Conservation (phyloP, 2,329 filamentous ascomycete genomes). For the Orbilia brochopaga region DNA sequence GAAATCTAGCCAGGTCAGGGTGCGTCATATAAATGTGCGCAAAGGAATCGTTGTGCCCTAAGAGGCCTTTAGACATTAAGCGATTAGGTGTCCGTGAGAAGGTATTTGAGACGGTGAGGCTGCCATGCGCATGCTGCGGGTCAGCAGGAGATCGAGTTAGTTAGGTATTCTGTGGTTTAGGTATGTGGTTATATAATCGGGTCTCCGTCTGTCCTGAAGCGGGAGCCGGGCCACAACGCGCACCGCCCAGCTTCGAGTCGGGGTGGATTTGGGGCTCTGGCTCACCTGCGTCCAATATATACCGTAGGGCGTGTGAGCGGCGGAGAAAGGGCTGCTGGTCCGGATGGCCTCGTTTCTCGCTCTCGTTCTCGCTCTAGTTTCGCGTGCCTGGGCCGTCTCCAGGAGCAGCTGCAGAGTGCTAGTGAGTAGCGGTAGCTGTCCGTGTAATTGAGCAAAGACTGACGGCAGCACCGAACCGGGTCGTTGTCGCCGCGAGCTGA, state of each 20-base stretch:
- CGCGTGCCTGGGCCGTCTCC: conserved; percentile 12
- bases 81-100: conserved; percentile 36
- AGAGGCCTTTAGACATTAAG: conserved; percentile 52
- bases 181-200: too few species aligned
- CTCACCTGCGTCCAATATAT: conserved; percentile 36
- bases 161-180: conserved; percentile 26
- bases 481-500: conserved; percentile 23
- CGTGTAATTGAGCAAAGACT: conserved; percentile 17
- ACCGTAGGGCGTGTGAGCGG: neutral
- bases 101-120: conserved; percentile 29
- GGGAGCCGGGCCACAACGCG: conserved; percentile 18
- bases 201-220: too few species aligned
- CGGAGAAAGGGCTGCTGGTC: neutral
- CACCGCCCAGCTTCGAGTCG: conserved; percentile 6
- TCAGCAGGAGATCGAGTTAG: neutral
- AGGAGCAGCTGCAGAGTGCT: conserved; percentile 6
- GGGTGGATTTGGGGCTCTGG: neutral
- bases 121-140: conserved; percentile 35
- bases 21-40: conserved; percentile 14
- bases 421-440: too few species aligned
- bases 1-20: conserved; percentile 33
- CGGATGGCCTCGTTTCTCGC: neutral
- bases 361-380: neutral
- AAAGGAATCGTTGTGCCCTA: conserved; percentile 50
- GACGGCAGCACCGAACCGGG: conserved; percentile 21